These are phyloP conservation scores for Lactarius psammicola DNA, from an alignment of 768 basidiomycete species.

Conservation along the genomic window DNA sequence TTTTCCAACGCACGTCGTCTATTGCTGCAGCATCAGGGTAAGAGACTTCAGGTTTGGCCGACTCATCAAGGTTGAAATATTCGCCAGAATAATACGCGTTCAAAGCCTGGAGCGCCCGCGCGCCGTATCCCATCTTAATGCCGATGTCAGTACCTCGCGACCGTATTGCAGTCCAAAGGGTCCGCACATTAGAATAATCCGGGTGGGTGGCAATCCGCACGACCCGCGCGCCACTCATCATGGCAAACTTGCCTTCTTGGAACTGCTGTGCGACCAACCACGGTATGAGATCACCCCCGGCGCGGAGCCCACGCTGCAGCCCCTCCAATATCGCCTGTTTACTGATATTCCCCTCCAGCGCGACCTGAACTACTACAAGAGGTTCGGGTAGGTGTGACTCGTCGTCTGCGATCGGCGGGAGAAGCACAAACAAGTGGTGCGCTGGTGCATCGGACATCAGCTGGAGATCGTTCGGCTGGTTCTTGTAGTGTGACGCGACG, in stretches of 20 bases:
- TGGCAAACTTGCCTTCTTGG: constrained; percentile 92
- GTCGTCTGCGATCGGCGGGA: constrained; percentile 89
- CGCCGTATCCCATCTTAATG: constrained; percentile 92
- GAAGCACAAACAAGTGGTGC: constrained; percentile 92
- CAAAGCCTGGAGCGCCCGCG: constrained; percentile 80
- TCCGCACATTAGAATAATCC: constrained; percentile 82
- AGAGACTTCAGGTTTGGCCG: constrained; percentile 46
- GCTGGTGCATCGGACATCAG: constrained; percentile 95
- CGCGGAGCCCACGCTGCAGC: constrained; percentile 75
- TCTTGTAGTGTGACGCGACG: constrained; percentile 98
- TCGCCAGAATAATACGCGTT: constrained; percentile 94
- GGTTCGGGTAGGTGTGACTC: constrained; percentile 92
- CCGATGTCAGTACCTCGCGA: constrained; percentile 13
- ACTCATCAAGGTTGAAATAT: constrained; percentile 83
- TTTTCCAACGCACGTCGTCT: constrained; percentile 44
- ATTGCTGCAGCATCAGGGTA: constrained; percentile 60
- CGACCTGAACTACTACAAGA: constrained; percentile 92
- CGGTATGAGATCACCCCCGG: constrained; percentile 96
- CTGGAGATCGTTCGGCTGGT: constrained; percentile 98
- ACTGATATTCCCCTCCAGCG: constrained; percentile 91
- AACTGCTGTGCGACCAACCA: constrained; percentile 95
- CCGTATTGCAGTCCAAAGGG: constrained; percentile 4
- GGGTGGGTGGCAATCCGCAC: constrained; percentile 96
- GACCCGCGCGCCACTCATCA: constrained; percentile 85
- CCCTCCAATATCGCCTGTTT: constrained; percentile 84